Base-by-base conservation (phyloP, 306 rosid genomes). In the Dicorynia guianensis region DNA sequence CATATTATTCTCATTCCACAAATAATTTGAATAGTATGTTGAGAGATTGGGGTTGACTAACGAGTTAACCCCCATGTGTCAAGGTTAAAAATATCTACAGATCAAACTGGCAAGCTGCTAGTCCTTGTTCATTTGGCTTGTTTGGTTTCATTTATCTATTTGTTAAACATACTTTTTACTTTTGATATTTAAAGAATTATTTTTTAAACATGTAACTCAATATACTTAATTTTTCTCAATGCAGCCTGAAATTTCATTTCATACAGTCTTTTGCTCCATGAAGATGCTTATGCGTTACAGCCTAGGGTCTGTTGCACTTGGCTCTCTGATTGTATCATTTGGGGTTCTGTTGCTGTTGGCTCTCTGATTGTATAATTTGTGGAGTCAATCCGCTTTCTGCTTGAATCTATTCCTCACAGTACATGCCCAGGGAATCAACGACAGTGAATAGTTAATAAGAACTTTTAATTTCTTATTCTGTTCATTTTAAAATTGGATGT, bases 161-260 rank as follows among this genome's bases (percentile, higher is more conserved):
- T 33, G 57, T 46, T 61, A 52, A 54, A 9, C 39, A 5, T 9
- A n/a, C 4, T 68, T 25, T 72, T 46, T 34, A n/a, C 49, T 60
- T n/a, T n/a, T n/a, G n/a, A n/a, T n/a, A n/a, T n/a, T n/a, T n/a
- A n/a, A 30, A 30, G 35, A 39, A 36, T 76, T 63, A 34, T 80
- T 33, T 55, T 59, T 59, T 54, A 54, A 66, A 49, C 47, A 55
- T 8, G 57, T 61, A 60, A 57, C 44, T 80, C 8, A 83, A 65
- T 69, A 12, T 40, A 14, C 58, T 63, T 77, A 4, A 77, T 33
- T 12, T 76, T 83, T 77, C 43, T 67, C 57, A 34, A 54, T 87
- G 93, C 97, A 95, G 99, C 85, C 85, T 9, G 97, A 92, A 63
- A 95, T 95, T 80, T 93, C 97, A 46, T 95, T 92, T 77, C 91